Evolutionary conservation across 805 yeast genomes (phyloP), one percentile per base, ranked within the genome.

Genomic region (Lipomyces starkeyi): DNA sequence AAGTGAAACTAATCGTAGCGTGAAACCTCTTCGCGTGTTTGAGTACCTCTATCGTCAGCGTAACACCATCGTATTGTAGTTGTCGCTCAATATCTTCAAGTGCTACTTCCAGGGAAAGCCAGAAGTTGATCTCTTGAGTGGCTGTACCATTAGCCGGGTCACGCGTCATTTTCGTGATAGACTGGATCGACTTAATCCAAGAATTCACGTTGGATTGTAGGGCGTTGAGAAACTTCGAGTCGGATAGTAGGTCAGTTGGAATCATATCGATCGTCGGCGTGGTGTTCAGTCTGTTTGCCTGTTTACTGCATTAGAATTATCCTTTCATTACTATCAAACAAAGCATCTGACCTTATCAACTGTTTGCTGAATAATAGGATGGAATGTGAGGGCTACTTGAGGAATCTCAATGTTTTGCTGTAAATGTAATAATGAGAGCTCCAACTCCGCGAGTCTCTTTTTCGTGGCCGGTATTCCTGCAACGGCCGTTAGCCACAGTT

Each of bases 1-100:
- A 85, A 43, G 85, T 80, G 73, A 91, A 89, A 47, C 89, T 83
- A n/a, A 87, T 85, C 0, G 93, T 88, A 0, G 91, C 88, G 75
- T 91, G 96, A 74, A 88, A 91, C 70, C 98, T 82, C 72, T 91
- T 93, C 2, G 93, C 92, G 17, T 83, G 79, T 67, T 86, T 85
- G 64, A 93, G 80, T 0, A 90, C 80, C 0, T 84, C 86, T 14
- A 92, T 77, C 0, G 95, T 86, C 8, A 84, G 76, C 25, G 78
- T 79, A 1, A 91, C 85, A 47, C 86, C 88, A 0, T 83, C 81
- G 0, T 85, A 80, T 2, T 82, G 77, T 1, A 91, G 77, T 74
- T 92, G 97, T 0, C 81, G 80, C 63, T 85, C 84, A 0, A 91
- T 82, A 1, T 87, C 79, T 2, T 73, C 66, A 56, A 93, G 79